These are phyloP conservation scores for Geotrichum aggregatum DNA, from an alignment of 1,139 yeast species.

Conservation along the genomic window DNA sequence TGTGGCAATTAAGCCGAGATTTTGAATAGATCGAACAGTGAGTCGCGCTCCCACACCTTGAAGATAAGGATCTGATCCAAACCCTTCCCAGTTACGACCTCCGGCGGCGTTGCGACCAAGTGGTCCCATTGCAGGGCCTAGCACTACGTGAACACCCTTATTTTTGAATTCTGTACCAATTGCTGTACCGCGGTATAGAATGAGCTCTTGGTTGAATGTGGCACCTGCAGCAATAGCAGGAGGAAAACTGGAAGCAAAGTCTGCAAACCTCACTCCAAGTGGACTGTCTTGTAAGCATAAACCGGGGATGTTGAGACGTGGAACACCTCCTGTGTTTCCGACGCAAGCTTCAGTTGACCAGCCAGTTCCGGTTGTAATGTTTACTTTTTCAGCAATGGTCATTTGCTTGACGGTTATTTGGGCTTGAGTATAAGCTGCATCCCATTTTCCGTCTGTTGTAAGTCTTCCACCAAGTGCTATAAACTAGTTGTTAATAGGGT, in stretches of 20 bases:
- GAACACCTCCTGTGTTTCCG: slow-evolving; percentile 60
- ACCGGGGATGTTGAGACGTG: slow-evolving; percentile 54
- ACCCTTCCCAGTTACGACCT: slow-evolving; percentile 65
- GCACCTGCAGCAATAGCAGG: slow-evolving; percentile 58
- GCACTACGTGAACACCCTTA: slow-evolving; percentile 57
- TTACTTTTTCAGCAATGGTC: slow-evolving; percentile 57
- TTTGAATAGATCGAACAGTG: slow-evolving; percentile 56
- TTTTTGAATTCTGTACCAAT: slow-evolving; percentile 53
- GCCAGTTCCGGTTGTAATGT: slow-evolving; percentile 63
- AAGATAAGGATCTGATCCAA: slow-evolving; percentile 60
- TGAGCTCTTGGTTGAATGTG: slow-evolving; percentile 53
- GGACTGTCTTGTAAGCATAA: slow-evolving; percentile 65
- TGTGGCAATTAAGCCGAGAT: slow-evolving; percentile 54
- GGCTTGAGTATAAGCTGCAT: slow-evolving; percentile 54
- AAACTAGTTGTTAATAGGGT: background rate
- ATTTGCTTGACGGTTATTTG: slow-evolving; percentile 51
- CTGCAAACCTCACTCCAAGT: slow-evolving; percentile 57
- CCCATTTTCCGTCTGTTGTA: slow-evolving; percentile 45
- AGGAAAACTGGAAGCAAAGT: slow-evolving; percentile 55
- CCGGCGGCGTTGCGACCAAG: slow-evolving; percentile 60
- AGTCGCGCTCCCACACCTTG: slow-evolving; percentile 55
- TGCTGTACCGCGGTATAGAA: slow-evolving; percentile 53
- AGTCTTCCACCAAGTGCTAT: slow-evolving; percentile 26
- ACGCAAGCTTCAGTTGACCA: slow-evolving; percentile 63
- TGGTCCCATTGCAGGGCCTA: slow-evolving; percentile 66